phyloP scores from a whole-genome alignment of 2,329 filamentous ascomycete species.

The Immersiporthe knoxdaviesiana region DNA sequence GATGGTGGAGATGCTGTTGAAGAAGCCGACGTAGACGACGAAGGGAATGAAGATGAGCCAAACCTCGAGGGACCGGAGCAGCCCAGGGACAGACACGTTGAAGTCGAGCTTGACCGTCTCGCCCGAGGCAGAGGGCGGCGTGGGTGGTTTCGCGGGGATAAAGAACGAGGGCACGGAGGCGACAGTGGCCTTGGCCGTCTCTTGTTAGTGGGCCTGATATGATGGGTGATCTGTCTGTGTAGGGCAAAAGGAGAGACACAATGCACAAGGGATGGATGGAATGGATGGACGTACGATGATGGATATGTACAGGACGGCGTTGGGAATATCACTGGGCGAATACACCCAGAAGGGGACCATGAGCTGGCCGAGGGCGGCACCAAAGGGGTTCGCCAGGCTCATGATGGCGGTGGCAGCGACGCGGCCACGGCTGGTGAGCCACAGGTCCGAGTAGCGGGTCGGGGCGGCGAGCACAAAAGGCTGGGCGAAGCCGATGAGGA shows the following conservation, averaged over 20 bases:
- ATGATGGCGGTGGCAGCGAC: slow-evolving; percentile 86
- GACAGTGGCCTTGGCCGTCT: slow-evolving; percentile 55
- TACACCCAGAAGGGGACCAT: slow-evolving; percentile 79
- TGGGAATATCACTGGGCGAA: slow-evolving; percentile 66
- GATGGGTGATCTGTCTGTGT: neutral
- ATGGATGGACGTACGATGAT: slow-evolving; percentile 67
- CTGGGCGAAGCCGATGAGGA: slow-evolving; percentile 85
- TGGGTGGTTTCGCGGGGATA: slow-evolving; percentile 75
- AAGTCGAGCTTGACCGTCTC: slow-evolving; percentile 60
- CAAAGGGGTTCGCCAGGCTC: slow-evolving; percentile 86
- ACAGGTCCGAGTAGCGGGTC: slow-evolving; percentile 88
- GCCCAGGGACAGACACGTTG: slow-evolving; percentile 53
- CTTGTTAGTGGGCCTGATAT: neutral
- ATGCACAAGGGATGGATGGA: too few species aligned
- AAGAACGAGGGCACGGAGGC: slow-evolving; percentile 78
- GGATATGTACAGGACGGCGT: slow-evolving; percentile 82
- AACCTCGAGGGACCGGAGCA: slow-evolving; percentile 69
- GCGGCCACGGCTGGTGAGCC: slow-evolving; percentile 85
- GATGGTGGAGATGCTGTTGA: slow-evolving; percentile 88
- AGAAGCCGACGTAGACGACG: slow-evolving; percentile 82
- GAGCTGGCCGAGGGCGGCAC: slow-evolving; percentile 85
- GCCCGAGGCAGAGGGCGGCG: slow-evolving; percentile 72
- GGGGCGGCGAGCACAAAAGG: slow-evolving; percentile 91
- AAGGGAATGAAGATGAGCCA: slow-evolving; percentile 85
- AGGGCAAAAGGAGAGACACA: neutral